Evolutionary conservation across 164 flowering plant genomes (phyloP).

Genomic region (Vitis vinifera): ASM3070453v1 NC_081809.1:4259501-4260000

Average conservation of each 20-base stretch:
- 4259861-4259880: slow-evolving; percentile 83
- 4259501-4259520: neutral
- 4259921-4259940: slow-evolving; percentile 14
- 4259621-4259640: no score
- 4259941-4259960: slow-evolving; percentile 27
- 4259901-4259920: slow-evolving; percentile 12
- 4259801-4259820: slow-evolving; percentile 82
- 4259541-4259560: neutral
- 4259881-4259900: slow-evolving; percentile 52
- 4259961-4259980: slow-evolving; percentile 81
- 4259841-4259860: slow-evolving; percentile 52
- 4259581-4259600: no score
- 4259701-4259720: neutral
- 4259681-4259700: neutral
- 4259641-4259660: no score
- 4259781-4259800: slow-evolving; percentile 50
- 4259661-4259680: no score
- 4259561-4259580: neutral
- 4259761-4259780: slow-evolving; percentile 52
- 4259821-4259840: slow-evolving; percentile 52
- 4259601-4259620: neutral
- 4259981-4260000: slow-evolving; percentile 43
- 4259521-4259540: neutral
- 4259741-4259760: slow-evolving; percentile 60
- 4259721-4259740: slow-evolving; percentile 45